phyloP scores from a whole-genome alignment of 140 eudicot species.

The Anethum foeniculum region DNA sequence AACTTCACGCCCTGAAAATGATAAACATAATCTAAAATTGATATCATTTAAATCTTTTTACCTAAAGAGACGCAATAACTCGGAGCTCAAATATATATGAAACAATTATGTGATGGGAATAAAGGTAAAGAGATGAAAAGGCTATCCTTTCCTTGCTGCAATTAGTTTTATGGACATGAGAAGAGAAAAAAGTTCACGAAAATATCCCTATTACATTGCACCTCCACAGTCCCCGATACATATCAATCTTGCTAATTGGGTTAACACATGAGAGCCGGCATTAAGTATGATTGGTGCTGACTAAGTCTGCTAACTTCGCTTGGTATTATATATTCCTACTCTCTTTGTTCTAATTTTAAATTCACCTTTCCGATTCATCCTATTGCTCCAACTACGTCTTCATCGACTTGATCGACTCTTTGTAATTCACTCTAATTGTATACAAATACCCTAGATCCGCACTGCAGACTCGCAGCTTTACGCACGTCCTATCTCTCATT shows the following conservation, averaged over 20 bases:
- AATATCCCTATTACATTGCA: background rate
- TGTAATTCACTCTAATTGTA: background rate
- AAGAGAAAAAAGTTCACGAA: background rate
- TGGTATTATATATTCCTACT: background rate
- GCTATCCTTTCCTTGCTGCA: background rate
- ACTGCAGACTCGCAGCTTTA: background rate
- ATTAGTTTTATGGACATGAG: too few species aligned
- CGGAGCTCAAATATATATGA: background rate
- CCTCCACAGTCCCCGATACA: background rate
- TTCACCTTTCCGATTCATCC: background rate
- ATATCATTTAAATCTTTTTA: background rate
- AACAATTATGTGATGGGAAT: background rate
- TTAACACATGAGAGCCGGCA: background rate
- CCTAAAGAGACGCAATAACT: background rate
- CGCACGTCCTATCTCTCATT: background rate
- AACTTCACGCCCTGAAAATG: conserved; percentile 72
- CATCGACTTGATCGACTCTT: background rate
- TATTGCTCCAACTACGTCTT: background rate
- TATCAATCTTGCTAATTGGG: background rate
- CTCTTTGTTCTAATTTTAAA: background rate
- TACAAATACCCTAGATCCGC: background rate
- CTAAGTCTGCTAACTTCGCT: background rate
- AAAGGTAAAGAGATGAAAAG: background rate
- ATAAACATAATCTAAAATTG: background rate
- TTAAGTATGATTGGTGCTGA: background rate